Evolutionary conservation across 1,284 basidiomycete genomes (phyloP), one percentile per base, ranked within the genome.

Genomic region (Cutaneotrichosporon spelunceum): DNA sequence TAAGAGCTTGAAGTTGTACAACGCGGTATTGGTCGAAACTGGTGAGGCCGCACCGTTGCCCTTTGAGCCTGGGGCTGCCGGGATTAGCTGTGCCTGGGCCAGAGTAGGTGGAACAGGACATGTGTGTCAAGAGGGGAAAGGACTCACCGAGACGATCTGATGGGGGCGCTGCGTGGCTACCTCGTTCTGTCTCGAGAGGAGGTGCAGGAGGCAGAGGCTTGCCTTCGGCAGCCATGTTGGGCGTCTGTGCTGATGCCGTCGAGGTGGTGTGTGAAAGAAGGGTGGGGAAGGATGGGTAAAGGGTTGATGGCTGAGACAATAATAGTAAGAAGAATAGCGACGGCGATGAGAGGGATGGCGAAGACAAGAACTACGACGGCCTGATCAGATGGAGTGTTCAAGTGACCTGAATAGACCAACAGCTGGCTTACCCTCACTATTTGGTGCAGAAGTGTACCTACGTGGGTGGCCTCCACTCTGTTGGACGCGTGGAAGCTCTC

Each of bases 1-100:
- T 10, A 94, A 82, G 7, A 94, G 82, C 68, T 86, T 86, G 69
- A 92, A 88, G 79, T 90, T 88, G 73, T 88, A 87, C 7, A 90
- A 76, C 2, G 89, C 86, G 65, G 61, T 47, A 23, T 60, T 55
- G 21, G 60, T 57, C 33, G 59, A 49, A 14, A 29, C 47, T 10
- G 47, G 47, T 14, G 47, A 49, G 24, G 47, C 8, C 7, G 5
- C 47, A 6, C 23, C 10, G 24, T 23, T 24, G 11, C 16, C 24
- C 23, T 23, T 16, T 26, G 23, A 16, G 23, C 23, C 47, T 7
- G 47, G 26, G 13, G 13, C 47, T 49, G 47, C 14, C 11, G 24
- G 24, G 4, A 49, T 49, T 49, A 29, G 26, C 13, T 16, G 47
- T 49, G 26, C 14, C 19, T 11, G 27, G 47, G 23, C 13, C 27